These are phyloP conservation scores for Catunica adiposa DNA, from an alignment of 2,329 filamentous ascomycete species.

Conservation along the genomic window DNA sequence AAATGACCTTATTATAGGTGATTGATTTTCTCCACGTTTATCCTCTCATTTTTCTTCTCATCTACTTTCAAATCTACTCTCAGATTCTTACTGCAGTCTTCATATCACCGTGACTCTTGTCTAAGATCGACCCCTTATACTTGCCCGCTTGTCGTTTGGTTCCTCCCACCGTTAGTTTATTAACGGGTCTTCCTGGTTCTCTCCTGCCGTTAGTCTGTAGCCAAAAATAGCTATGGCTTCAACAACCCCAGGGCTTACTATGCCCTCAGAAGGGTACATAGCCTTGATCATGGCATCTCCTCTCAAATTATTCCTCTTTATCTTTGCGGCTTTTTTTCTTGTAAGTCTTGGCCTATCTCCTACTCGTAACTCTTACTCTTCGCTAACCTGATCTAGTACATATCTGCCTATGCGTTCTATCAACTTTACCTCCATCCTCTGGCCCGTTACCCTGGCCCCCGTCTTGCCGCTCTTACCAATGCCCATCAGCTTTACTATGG, in stretches of 20 bases:
- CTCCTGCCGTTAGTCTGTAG: too few relatives aligned
- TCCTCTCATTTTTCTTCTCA: background rate
- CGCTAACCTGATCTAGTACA: background rate
- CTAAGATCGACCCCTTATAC: background rate
- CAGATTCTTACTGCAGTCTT: background rate
- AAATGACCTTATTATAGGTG: too few relatives aligned
- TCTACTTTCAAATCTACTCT: background rate
- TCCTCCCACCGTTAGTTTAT: too few relatives aligned
- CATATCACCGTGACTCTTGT: too few relatives aligned
- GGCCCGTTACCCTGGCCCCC: conserved; percentile 46
- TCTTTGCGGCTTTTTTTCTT: background rate
- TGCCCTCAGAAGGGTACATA: too few relatives aligned
- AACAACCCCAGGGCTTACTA: too few relatives aligned
- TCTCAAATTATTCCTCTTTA: too few relatives aligned
- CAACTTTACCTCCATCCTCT: conserved; percentile 47
- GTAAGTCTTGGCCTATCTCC: background rate
- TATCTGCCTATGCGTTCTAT: conserved; percentile 31
- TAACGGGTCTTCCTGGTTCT: too few relatives aligned
- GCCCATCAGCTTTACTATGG: conserved; percentile 55
- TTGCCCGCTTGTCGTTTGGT: background rate
- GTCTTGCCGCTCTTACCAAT: conserved; percentile 46
- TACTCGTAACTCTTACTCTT: background rate
- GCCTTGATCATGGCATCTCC: too few relatives aligned
- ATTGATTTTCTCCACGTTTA: too few relatives aligned
- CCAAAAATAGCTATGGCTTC: too few relatives aligned